phyloP scores from a whole-genome alignment of 1,284 basidiomycete species.

The Vanrija sp. region DNA sequence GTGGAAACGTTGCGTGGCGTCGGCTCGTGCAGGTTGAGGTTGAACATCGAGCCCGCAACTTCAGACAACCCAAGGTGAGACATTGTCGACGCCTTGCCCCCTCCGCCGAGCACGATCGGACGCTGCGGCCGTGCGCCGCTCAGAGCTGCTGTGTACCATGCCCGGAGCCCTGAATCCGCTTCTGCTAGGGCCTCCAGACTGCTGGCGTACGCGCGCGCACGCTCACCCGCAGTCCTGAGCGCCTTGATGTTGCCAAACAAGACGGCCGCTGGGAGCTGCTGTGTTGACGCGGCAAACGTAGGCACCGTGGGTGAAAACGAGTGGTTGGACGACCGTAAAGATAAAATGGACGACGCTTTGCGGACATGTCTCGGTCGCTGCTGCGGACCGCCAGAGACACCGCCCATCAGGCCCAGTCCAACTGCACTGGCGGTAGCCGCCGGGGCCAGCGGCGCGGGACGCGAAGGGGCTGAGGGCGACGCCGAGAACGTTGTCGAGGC shows the following conservation, averaged over 20 bases:
- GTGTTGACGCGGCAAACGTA: background rate
- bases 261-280: slow-evolving; percentile 67
- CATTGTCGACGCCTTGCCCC: background rate
- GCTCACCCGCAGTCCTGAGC: slow-evolving; percentile 63
- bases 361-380: slow-evolving; percentile 7
- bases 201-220: slow-evolving; percentile 69
- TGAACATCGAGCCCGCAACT: background rate
- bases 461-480: slow-evolving; percentile 13
- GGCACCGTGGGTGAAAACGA: slow-evolving; percentile 27
- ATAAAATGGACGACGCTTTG: slow-evolving; percentile 31
- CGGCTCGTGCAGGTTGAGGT: background rate
- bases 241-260: slow-evolving; percentile 63
- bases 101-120: background rate
- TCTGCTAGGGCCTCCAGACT: slow-evolving; percentile 78
- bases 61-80: background rate
- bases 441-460: slow-evolving; percentile 45
- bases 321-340: slow-evolving; percentile 18
- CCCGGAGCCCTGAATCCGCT: slow-evolving; percentile 71
- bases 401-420: slow-evolving; percentile 1
- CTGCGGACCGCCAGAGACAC: background rate
- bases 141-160: slow-evolving; percentile 55
- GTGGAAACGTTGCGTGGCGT: slow-evolving; percentile 35
- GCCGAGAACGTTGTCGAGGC: background rate
- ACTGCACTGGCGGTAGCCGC: slow-evolving; percentile 10
- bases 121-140: background rate